Percentiles rank a stretch among this genome's conserved stretches.
Conservation (phyloP, 176 grass and related monocot species). For the Oryza meyeriana region DNA sequence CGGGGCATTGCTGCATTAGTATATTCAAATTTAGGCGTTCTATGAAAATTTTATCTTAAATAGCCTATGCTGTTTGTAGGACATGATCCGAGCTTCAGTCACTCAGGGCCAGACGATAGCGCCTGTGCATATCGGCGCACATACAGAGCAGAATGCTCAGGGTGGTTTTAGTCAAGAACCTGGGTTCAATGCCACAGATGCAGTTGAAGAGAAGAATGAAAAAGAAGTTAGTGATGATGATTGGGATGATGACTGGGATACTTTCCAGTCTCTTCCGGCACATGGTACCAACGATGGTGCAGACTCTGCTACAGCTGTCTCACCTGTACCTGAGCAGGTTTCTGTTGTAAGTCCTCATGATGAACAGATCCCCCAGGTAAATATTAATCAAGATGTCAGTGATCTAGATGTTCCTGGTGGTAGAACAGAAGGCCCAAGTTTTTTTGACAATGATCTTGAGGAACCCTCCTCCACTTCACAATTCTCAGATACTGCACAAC, state of each 20-base stretch:
- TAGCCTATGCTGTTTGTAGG: constrained; percentile 41
- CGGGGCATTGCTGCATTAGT: not conserved
- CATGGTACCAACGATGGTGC: constrained; percentile 25
- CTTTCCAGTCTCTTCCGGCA: constrained; percentile 84
- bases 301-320: constrained; percentile 37
- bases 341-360: constrained; percentile 26
- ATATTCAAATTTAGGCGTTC: not conserved
- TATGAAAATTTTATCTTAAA: not conserved
- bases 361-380: constrained; percentile 16
- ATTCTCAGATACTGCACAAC: constrained; percentile 20
- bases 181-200: constrained; percentile 31
- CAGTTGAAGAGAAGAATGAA: constrained; percentile 36
- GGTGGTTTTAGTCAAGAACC: constrained; percentile 34
- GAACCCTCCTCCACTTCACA: constrained; percentile 32
- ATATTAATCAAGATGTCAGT: constrained; percentile 20
- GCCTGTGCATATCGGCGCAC: constrained; percentile 35
- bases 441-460: constrained; percentile 18
- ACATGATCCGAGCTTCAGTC: constrained; percentile 88
- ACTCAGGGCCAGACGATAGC: constrained; percentile 49
- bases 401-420: constrained; percentile 3
- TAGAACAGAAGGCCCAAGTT: constrained; percentile 11
- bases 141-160: constrained; percentile 36
- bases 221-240: constrained; percentile 53
- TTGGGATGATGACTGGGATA: constrained; percentile 82
- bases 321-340: constrained; percentile 8